Evolutionary conservation across 345 rosid species (phyloP), one percentile per base, ranked within the genome.

Genomic region (Chamaenerion angustifolium): DNA sequence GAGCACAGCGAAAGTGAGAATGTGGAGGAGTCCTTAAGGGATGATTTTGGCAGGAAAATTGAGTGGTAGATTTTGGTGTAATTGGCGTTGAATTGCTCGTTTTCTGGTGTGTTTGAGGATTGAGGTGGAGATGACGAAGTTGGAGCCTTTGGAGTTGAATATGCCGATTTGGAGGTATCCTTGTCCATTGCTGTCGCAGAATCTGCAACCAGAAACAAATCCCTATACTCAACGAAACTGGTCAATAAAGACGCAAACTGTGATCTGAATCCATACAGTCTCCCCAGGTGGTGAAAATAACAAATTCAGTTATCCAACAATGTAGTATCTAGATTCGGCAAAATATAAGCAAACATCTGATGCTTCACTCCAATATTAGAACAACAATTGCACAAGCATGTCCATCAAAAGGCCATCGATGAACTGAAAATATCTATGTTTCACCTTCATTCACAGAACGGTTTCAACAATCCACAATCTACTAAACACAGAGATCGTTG

Each of bases 21-120:
- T n/a, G 82, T 70, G 17, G 72, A 56, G 1, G 77, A 72, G 19
- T 45, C 44, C 1, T 76, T 79, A 1, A 67, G 64, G 7, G 65
- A 64, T 37, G 70, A 71, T 47, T 73, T 78, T 51, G 88, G 82
- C 60, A 78, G 78, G 81, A 86, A 86, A 47, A 76, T 67, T 1
- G 88, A 80, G 45, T 68, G 68, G 72, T 76, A 82, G 12, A 83
- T 54, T 11, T 80, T 51, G 27, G 76, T 67, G 76, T 80, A 82
- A 57, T 61, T 60, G 41, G 71, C 69, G 3, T 77, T 75, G 49
- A 82, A 52, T 43, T 45, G 44, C 8, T 51, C 44, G 50, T 37
- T 59, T 31, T 16, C 49, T 12, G 56, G 49, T 12, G 56, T 51
- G 42, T 16, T 5, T 17, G 51, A 35, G 49, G 44, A 25, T 13